Conservation (phyloP, 108 stramenopile genomes). For the Halocafeteria seosinensis region DNA sequence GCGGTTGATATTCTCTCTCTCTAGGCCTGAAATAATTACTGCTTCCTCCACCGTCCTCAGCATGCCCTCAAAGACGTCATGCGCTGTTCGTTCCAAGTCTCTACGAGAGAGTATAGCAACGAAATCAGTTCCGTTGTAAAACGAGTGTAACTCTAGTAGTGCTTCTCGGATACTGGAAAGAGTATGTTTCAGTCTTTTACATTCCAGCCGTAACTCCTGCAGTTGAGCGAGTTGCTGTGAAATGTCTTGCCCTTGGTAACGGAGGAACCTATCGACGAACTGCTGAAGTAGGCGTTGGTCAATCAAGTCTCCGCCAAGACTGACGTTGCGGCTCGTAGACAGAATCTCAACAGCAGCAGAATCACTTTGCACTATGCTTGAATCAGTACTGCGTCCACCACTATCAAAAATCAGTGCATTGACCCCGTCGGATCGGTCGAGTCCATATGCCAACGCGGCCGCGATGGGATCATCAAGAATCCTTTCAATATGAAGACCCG, state of each 20-base stretch:
- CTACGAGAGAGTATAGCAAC: conserved; percentile 19
- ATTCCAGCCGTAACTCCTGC: conserved; percentile 60
- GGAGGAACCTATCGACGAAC: conserved; percentile 52
- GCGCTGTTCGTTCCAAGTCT: conserved; percentile 10
- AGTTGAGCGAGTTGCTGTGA: conserved; percentile 62
- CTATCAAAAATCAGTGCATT: conserved; percentile 92
- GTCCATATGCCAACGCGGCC: conserved; percentile 91
- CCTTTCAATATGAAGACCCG: conserved; percentile 72
- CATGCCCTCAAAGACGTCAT: conserved; percentile 6
- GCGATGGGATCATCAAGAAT: conserved; percentile 98
- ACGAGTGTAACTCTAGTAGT: conserved; percentile 38
- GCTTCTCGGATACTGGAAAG: conserved; percentile 49
- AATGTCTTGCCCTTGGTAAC: conserved; percentile 55
- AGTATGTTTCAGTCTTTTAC: conserved; percentile 55
- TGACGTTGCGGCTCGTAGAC: conserved; percentile 70
- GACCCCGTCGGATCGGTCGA: conserved; percentile 35
- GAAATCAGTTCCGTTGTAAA: conserved; percentile 38
- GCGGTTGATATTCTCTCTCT: conserved; percentile 29
- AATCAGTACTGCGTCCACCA: conserved; percentile 95
- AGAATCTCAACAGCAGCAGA: conserved; percentile 62
- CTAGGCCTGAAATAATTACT: conserved; percentile 22
- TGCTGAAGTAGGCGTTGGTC: conserved; percentile 62
- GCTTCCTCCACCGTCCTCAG: conserved; percentile 28
- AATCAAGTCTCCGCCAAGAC: conserved; percentile 77
- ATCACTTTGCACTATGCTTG: conserved; percentile 52